Conservation (phyloP, 2,329 filamentous ascomycete genomes). For the Mycosphaerelloides madeirae region DNA sequence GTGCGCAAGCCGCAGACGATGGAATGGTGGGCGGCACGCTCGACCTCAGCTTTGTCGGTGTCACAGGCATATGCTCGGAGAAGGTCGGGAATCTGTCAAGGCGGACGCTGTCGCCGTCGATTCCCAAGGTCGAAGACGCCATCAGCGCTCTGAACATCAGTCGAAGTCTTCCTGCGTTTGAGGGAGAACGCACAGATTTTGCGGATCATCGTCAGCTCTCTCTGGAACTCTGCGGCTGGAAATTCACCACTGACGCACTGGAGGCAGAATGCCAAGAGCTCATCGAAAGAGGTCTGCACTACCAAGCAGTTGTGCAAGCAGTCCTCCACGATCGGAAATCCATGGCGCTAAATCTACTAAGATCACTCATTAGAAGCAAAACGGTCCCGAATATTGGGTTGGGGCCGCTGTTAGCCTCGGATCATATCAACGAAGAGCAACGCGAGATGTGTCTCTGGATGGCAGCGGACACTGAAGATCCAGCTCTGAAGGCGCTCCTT, state of each 20-base stretch:
- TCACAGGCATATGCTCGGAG: slow-evolving; percentile 63
- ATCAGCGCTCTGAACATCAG: slow-evolving; percentile 62
- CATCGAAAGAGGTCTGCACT: slow-evolving; percentile 55
- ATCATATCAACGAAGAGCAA: slow-evolving; percentile 53
- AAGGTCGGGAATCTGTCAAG: slow-evolving; percentile 49
- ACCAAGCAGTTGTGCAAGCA: slow-evolving; percentile 71
- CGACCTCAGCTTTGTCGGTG: slow-evolving; percentile 72
- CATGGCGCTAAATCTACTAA: slow-evolving; percentile 65
- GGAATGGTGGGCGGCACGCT: slow-evolving; percentile 66
- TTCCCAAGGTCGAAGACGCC: slow-evolving; percentile 34
- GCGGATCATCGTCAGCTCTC: slow-evolving; percentile 70
- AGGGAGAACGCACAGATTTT: slow-evolving; percentile 59
- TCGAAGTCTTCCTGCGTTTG: slow-evolving; percentile 58
- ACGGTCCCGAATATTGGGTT: slow-evolving; percentile 55
- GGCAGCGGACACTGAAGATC: slow-evolving; percentile 63
- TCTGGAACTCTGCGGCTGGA: slow-evolving; percentile 69
- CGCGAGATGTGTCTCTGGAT: slow-evolving; percentile 59
- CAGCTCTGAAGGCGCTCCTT: slow-evolving; percentile 75
- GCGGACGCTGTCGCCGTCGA: slow-evolving; percentile 21
- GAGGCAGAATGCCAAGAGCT: slow-evolving; percentile 48
- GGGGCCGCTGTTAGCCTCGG: slow-evolving; percentile 45
- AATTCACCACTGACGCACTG: slow-evolving; percentile 51
- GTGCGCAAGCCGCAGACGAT: slow-evolving; percentile 59
- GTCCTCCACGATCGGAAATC: slow-evolving; percentile 67
- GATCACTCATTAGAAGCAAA: slow-evolving; percentile 62